Evolutionary conservation across 805 yeast genomes (phyloP).

Genomic region (Jamesozyma piceae): DNA sequence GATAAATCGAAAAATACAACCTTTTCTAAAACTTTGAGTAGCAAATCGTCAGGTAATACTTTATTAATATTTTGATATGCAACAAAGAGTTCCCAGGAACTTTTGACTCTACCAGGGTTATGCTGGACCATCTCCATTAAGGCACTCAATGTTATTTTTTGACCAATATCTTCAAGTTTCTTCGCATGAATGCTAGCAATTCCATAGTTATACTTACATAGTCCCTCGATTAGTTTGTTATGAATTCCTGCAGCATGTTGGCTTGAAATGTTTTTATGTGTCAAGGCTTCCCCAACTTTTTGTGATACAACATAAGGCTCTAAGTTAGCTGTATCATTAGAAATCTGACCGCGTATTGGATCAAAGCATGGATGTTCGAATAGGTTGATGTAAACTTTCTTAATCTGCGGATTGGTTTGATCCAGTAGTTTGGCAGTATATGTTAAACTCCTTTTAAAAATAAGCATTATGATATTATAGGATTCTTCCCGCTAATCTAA

Average conservation of each 20-base stretch:
- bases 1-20: constrained; percentile 33
- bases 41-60: constrained; percentile 18
- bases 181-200: constrained; percentile 26
- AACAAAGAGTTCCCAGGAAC: constrained; percentile 40
- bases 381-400: constrained; percentile 4
- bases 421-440: constrained; percentile 1
- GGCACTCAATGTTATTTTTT: constrained; percentile 17
- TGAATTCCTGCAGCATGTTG: constrained; percentile 15
- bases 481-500: too few species aligned
- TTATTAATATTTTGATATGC: constrained; percentile 15
- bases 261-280: constrained; percentile 3
- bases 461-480: constrained; percentile 5
- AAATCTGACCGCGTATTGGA: constrained; percentile 10
- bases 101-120: constrained; percentile 46
- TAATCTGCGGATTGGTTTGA: not conserved
- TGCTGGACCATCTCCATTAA: constrained; percentile 30
- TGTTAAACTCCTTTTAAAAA: constrained; percentile 7
- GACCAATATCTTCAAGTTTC: constrained; percentile 18
- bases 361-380: constrained; percentile 13
- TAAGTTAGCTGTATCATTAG: constrained; percentile 2
- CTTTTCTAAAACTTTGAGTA: constrained; percentile 29
- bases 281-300: constrained; percentile 9
- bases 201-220: constrained; percentile 26
- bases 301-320: constrained; percentile 20
- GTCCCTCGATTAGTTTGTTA: constrained; percentile 23